These are phyloP conservation scores for Podaxis mareebaensis DNA, from an alignment of 768 basidiomycete genomes.

Conservation along the genomic window DNA sequence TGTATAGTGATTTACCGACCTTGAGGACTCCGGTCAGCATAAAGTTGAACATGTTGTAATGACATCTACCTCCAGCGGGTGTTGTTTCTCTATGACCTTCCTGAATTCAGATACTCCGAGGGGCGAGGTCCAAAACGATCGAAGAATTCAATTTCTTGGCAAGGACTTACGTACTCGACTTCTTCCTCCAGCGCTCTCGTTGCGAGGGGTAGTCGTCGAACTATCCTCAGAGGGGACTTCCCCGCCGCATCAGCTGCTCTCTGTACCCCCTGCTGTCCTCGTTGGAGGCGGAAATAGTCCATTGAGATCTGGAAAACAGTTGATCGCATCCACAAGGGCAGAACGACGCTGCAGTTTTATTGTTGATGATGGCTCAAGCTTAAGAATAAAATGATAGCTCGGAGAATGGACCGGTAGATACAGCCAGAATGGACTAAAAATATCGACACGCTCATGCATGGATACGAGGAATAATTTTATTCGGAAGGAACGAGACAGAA, in stretches of 20 bases:
- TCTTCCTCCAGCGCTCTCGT: constrained; percentile 16
- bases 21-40: neutral
- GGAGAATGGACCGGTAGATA: neutral
- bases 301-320: neutral
- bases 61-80: neutral
- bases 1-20: constrained; percentile 10
- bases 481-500: neutral
- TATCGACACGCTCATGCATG: neutral
- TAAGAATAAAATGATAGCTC: neutral
- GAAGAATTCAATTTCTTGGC: constrained; percentile 7
- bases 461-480: neutral
- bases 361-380: neutral
- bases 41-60: constrained; percentile 13
- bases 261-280: neutral
- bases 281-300: neutral
- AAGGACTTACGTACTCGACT: constrained; percentile 15
- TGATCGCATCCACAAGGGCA: neutral
- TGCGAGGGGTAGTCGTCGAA: constrained; percentile 3
- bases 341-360: neutral
- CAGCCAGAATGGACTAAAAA: constrained; percentile 1
- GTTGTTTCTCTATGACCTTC: constrained; percentile 5
- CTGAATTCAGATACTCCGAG: constrained; percentile 14
- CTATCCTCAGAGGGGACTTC: constrained; percentile 2
- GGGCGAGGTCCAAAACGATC: constrained; percentile 4
- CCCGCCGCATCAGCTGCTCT: neutral